Percentiles rank a stretch among this genome's conserved stretches.
Evolutionary conservation across 78 protist genomes (phyloP).

Genomic region (Cavenderia fasciculata): DNA sequence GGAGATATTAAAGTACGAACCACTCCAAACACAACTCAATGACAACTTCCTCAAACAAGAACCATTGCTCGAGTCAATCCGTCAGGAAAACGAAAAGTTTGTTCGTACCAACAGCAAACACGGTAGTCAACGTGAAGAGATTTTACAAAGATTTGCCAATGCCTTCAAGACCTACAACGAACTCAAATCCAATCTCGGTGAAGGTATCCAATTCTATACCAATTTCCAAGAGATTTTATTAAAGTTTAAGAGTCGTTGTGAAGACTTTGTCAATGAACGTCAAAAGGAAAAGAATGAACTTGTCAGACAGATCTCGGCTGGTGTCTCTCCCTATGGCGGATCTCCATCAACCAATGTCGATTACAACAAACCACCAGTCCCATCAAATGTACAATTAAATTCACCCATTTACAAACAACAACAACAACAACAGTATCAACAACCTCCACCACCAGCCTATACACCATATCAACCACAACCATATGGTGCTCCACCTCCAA

Average conservation of each 20-base stretch:
- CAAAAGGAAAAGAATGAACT: constrained; percentile 65
- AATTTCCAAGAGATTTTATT: constrained; percentile 74
- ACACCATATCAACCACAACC: neutral
- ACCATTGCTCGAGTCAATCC: constrained; percentile 11
- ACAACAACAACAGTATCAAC: neutral
- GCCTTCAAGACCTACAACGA: constrained; percentile 67
- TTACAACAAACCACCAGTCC: neutral
- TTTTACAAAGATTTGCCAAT: constrained; percentile 57
- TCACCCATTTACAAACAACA: neutral
- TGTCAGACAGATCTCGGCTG: constrained; percentile 34
- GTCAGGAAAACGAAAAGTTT: constrained; percentile 66
- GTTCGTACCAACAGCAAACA: constrained; percentile 26
- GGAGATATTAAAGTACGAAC: constrained; percentile 71
- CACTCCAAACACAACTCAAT: constrained; percentile 34
- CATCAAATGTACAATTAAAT: neutral
- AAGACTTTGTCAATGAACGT: constrained; percentile 68
- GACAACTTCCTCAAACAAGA: constrained; percentile 59
- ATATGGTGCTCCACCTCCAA: neutral
- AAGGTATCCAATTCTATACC: constrained; percentile 73
- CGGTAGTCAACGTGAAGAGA: constrained; percentile 63
- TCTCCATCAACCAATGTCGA: constrained; percentile 11
- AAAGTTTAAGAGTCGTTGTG: constrained; percentile 31
- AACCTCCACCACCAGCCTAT: constrained; percentile 5
- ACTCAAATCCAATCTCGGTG: constrained; percentile 71
- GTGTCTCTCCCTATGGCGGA: constrained; percentile 10